Conservation (phyloP, 2,329 filamentous ascomycete genomes). For the Pseudopithomyces maydicus region DNA sequence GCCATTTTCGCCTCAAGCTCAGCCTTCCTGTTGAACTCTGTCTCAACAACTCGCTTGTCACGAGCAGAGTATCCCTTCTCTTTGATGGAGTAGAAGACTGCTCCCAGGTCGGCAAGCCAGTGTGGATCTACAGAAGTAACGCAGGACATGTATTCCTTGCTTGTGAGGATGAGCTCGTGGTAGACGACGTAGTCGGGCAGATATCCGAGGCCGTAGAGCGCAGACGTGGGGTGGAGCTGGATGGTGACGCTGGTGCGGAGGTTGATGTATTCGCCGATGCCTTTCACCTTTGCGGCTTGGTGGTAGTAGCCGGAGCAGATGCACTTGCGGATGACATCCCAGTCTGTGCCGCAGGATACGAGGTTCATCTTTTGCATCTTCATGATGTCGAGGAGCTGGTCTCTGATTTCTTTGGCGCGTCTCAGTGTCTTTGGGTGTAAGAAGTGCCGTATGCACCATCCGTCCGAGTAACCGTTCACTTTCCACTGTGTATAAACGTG, state of each 20-base stretch:
- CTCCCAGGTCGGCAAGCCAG: conserved; percentile 95
- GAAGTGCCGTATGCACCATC: conserved; percentile 93
- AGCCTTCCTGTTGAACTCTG: conserved; percentile 89
- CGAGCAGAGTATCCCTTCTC: conserved; percentile 93
- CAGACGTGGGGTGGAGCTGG: conserved; percentile 90
- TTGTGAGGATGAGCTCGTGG: conserved; percentile 95
- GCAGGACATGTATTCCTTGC: conserved; percentile 97
- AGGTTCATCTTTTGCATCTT: conserved; percentile 89
- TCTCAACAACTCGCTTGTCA: conserved; percentile 85
- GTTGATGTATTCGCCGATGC: conserved; percentile 97
- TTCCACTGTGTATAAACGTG: conserved; percentile 98
- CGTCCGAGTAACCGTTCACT: conserved; percentile 84
- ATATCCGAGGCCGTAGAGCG: conserved; percentile 90
- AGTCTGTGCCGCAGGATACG: conserved; percentile 90
- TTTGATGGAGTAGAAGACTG: conserved; percentile 96
- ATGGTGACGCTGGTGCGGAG: conserved; percentile 92
- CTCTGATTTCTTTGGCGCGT: conserved; percentile 89
- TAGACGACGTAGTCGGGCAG: conserved; percentile 97
- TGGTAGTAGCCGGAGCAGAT: conserved; percentile 99
- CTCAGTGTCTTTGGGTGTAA: conserved; percentile 92
- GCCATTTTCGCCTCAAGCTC: conserved; percentile 94
- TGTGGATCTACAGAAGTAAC: conserved; percentile 95
- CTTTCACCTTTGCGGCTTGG: conserved; percentile 94
- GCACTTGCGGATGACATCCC: conserved; percentile 93
- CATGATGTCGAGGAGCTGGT: conserved; percentile 94